These are phyloP conservation scores for Botrytis medusae DNA, from an alignment of 2,329 filamentous ascomycete species.

Conservation along the genomic window DNA sequence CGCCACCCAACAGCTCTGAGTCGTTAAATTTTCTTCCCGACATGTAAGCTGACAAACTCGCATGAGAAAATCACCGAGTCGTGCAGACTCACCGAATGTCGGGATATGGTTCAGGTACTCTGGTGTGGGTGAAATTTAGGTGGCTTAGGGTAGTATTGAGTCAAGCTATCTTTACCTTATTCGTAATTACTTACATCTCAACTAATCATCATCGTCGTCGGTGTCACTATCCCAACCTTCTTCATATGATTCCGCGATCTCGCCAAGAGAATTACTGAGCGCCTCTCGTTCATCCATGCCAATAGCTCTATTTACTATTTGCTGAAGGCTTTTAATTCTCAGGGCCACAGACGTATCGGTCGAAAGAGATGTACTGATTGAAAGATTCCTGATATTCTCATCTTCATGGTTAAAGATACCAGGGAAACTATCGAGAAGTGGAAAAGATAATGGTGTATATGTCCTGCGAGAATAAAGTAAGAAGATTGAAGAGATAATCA, in stretches of 20 bases:
- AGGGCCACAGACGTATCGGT: constrained; percentile 73
- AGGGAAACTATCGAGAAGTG: constrained; percentile 82
- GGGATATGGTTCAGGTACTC: not conserved
- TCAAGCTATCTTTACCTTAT: constrained; percentile 7
- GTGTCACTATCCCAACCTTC: constrained; percentile 82
- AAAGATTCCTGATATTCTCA: constrained; percentile 44
- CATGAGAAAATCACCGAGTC: not conserved
- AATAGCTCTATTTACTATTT: constrained; percentile 62
- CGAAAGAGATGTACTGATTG: constrained; percentile 61
- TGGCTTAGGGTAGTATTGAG: constrained; percentile 12
- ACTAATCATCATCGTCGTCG: constrained; percentile 61
- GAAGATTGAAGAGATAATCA: constrained; percentile 13
- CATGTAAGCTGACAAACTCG: constrained; percentile 3
- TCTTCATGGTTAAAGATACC: constrained; percentile 59
- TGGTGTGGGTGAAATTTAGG: not conserved
- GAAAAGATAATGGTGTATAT: constrained; percentile 59
- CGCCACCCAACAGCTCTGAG: constrained; percentile 8
- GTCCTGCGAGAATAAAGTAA: constrained; percentile 39
- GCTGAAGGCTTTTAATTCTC: constrained; percentile 65
- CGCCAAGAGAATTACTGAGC: constrained; percentile 76
- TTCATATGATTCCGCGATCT: constrained; percentile 83
- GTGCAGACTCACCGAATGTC: constrained; percentile 1
- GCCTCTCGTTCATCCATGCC: constrained; percentile 78
- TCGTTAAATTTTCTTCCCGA: not conserved
- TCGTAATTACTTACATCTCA: constrained; percentile 1